Conservation (phyloP, 257 asterid species). For the Nicotiana obtusifolia region DNA sequence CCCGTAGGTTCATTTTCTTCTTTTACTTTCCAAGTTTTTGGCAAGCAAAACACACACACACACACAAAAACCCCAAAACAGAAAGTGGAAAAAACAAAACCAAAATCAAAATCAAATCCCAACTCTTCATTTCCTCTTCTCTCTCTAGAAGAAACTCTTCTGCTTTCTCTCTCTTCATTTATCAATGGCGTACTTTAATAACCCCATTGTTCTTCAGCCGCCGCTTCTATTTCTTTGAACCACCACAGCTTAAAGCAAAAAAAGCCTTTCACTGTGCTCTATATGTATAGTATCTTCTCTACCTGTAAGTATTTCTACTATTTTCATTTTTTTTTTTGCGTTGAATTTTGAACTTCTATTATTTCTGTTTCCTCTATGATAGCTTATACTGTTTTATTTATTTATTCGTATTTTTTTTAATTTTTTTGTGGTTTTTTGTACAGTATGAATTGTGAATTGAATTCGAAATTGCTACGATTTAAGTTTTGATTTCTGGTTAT, state of each 20-base stretch:
- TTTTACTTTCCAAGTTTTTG: not conserved
- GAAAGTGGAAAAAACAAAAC: not conserved
- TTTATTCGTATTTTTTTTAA: not conserved
- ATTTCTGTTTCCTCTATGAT: not conserved
- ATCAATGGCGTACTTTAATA: conserved; percentile 42
- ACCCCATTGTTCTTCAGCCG: conserved; percentile 55
- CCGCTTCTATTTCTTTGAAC: conserved; percentile 29
- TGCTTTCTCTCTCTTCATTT: conserved; percentile 21
- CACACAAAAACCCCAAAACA: not conserved
- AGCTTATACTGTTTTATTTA: not conserved
- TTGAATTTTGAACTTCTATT: not conserved
- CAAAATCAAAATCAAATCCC: conserved; percentile 17
- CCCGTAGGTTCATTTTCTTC: not conserved
- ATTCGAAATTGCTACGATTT: not conserved
- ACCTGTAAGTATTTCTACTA: not conserved
- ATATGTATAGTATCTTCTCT: not conserved
- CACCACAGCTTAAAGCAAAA: not conserved
- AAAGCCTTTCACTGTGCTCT: not conserved
- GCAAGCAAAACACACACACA: not conserved
- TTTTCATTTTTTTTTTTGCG: not conserved
- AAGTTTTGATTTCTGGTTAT: not conserved
- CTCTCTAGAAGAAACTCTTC: not conserved
- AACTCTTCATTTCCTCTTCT: conserved; percentile 10
- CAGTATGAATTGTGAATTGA: not conserved
- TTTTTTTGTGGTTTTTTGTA: not conserved